Conservation (phyloP, 257 asterid genomes). For the Penstemon davidsonii region DNA sequence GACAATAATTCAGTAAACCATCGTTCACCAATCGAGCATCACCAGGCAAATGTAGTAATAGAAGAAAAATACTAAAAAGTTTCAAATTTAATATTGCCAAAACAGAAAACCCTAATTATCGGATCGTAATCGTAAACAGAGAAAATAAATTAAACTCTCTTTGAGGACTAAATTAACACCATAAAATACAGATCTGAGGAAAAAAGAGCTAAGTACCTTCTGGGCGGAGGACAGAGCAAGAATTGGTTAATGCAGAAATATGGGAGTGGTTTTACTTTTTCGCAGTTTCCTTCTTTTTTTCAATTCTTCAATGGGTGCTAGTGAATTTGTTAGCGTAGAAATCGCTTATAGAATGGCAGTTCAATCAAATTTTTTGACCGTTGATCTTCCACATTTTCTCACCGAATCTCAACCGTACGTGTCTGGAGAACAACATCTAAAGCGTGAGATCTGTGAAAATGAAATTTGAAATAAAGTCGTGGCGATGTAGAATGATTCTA, state of each 20-base stretch:
- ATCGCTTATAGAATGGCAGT: neutral
- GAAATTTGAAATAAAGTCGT: neutral
- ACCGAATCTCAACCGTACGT: neutral
- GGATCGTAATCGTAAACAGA: slow-evolving; percentile 22
- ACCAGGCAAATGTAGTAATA: neutral
- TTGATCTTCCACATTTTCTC: slow-evolving; percentile 8
- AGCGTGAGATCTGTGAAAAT: neutral
- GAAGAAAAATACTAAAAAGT: neutral
- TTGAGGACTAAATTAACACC: neutral
- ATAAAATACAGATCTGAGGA: slow-evolving; percentile 4
- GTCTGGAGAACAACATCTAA: neutral
- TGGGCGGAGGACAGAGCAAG: neutral
- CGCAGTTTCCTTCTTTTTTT: no score
- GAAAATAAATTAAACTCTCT: neutral
- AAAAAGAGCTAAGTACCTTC: slow-evolving; percentile 30
- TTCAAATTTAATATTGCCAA: neutral
- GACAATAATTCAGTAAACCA: neutral
- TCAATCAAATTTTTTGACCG: neutral
- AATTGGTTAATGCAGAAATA: no score
- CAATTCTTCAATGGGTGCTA: no score
- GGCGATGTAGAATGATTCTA: neutral
- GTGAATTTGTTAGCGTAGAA: neutral
- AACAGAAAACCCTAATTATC: slow-evolving; percentile 36
- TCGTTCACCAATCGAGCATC: neutral
- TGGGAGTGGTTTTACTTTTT: no score